phyloP scores from a whole-genome alignment of 78 protist species.

The Emiliania huxleyi region DNA sequence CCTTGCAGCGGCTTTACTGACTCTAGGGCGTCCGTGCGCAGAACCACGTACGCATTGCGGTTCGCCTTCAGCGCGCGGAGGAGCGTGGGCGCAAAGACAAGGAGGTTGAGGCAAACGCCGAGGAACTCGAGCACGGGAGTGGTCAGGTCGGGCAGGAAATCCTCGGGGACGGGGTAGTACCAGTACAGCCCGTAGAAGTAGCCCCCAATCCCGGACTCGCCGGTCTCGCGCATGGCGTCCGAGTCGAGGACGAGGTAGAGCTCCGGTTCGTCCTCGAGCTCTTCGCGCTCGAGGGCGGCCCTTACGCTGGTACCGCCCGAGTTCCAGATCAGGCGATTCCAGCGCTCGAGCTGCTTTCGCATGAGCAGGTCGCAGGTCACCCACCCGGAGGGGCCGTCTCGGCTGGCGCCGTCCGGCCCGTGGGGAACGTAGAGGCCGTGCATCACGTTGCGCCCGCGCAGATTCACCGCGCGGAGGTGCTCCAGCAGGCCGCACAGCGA shows the following conservation, averaged over 20 bases:
- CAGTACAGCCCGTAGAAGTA: neutral
- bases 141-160: neutral
- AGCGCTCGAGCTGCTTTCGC: neutral
- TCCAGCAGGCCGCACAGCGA: neutral
- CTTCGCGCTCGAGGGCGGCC: neutral
- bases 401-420: neutral
- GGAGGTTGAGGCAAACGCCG: neutral
- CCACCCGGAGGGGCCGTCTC: neutral
- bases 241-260: neutral
- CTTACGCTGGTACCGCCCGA: neutral
- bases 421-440: neutral
- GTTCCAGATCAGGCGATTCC: neutral
- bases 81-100: neutral
- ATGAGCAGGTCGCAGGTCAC: neutral
- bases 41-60: too few species aligned
- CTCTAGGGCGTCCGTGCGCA: too few species aligned
- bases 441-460: neutral
- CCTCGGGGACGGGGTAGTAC: neutral
- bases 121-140: neutral
- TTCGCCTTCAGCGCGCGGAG: too few species aligned
- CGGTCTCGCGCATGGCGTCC: neutral
- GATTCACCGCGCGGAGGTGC: neutral
- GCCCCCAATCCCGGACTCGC: neutral
- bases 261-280: too few species aligned
- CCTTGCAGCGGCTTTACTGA: too few species aligned